These are phyloP conservation scores for Lithocarpus polystachyus DNA, from an alignment of 306 rosid species.

Conservation along the genomic window DNA sequence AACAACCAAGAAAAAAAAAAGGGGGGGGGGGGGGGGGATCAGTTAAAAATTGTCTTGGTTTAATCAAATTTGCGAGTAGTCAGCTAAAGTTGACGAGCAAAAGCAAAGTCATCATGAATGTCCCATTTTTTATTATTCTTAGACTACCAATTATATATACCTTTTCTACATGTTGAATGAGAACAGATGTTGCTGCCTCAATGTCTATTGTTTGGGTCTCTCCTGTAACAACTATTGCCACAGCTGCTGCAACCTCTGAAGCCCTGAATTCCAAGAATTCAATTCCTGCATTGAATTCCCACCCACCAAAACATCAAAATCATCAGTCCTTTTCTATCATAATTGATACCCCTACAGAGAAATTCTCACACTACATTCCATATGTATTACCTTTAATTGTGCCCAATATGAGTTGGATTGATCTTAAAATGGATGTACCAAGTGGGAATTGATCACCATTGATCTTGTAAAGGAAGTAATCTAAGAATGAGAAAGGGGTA, in stretches of 20 bases:
- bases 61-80: slow-evolving; percentile 16
- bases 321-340: slow-evolving; percentile 10
- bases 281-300: slow-evolving; percentile 72
- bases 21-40: too few species aligned
- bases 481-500: slow-evolving; percentile 85
- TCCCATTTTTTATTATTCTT: slow-evolving; percentile 17
- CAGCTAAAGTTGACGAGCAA: slow-evolving; percentile 21
- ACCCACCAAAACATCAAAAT: slow-evolving; percentile 38
- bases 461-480: slow-evolving; percentile 68
- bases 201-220: slow-evolving; percentile 56
- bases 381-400: slow-evolving; percentile 48
- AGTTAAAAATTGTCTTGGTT: neutral
- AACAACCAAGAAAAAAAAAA: neutral
- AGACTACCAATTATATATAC: slow-evolving; percentile 46
- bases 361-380: slow-evolving; percentile 12
- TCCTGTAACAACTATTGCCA: slow-evolving; percentile 60
- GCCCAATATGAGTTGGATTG: slow-evolving; percentile 55
- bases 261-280: slow-evolving; percentile 94
- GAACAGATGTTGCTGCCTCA: slow-evolving; percentile 49
- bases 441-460: slow-evolving; percentile 42
- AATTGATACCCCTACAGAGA: slow-evolving; percentile 10
- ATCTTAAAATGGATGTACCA: slow-evolving; percentile 38
- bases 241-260: slow-evolving; percentile 93
- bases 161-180: slow-evolving; percentile 63
- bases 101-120: slow-evolving; percentile 17